Evolutionary conservation across 2,329 filamentous ascomycete genomes (phyloP).

Genomic region (Rhinocladiella similis): DNA sequence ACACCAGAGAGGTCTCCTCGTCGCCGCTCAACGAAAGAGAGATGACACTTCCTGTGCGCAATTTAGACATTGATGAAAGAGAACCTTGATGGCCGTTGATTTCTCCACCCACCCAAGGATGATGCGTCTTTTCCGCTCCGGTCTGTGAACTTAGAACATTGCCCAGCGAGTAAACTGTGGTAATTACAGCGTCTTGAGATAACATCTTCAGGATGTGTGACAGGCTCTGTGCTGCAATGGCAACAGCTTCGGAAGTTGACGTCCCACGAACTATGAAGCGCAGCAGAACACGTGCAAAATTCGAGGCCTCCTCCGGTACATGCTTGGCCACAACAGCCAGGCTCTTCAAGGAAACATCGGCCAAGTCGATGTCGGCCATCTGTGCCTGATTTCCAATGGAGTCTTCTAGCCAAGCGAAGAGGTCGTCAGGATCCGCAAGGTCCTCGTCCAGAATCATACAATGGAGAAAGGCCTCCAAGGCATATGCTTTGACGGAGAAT

Average conservation of each 20-base stretch:
- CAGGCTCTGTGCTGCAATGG: conserved; percentile 78
- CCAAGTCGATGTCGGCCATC: conserved; percentile 77
- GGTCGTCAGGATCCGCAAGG: conserved; percentile 72
- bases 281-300: conserved; percentile 75
- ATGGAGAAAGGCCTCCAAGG: conserved; percentile 80
- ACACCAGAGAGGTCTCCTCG: conserved; percentile 74
- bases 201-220: conserved; percentile 78
- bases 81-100: conserved; percentile 30
- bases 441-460: conserved; percentile 82
- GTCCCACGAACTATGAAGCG: conserved; percentile 85
- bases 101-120: conserved; percentile 22
- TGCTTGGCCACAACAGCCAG: conserved; percentile 79
- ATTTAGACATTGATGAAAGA: conserved; percentile 32
- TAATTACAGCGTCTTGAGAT: conserved; percentile 91
- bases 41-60: conserved; percentile 72
- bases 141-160: conserved; percentile 82
- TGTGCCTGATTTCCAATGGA: conserved; percentile 75
- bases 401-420: conserved; percentile 84
- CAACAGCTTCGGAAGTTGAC: conserved; percentile 67
- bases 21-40: conserved; percentile 74
- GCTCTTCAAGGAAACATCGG: conserved; percentile 74
- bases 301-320: conserved; percentile 70
- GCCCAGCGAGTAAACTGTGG: conserved; percentile 92
- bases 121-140: conserved; percentile 47
- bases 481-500: conserved; percentile 79